Evolutionary conservation across 208 protist species (phyloP), one percentile per base, ranked within the genome.

Genomic region (Leishmania aethiopica): DNA sequence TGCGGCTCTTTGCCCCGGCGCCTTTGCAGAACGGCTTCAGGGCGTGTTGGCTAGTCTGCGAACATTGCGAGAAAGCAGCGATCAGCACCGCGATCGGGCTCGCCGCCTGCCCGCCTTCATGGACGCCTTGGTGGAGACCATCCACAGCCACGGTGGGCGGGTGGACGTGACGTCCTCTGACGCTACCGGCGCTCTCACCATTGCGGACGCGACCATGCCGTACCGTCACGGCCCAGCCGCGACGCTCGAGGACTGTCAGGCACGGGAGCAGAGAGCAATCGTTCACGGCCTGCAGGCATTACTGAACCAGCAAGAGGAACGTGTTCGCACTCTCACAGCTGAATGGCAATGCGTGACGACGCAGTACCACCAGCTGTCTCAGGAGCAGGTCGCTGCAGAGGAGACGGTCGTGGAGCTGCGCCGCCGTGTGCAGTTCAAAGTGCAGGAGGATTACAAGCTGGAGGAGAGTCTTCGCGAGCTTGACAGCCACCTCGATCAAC

Each of bases 381-480:
- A 90, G 79, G 92, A 94, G 73, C 93, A 96, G 62, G 67, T 37
- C 11, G 78, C 85, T 51, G 92, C 91, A 22, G 89, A 95, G 80
- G 82, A 87, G 11, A 90, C 87, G 19, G 73, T 98, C 1, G 49
- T 95, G 79, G 91, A 95, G 77, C 87, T 98, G 57, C 92, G 91
- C 11, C 89, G 86, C 32, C 89, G 88, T 17, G 95, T 98, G 49
- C 89, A 94, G 60, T 75, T 87, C 28, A 98, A 98, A 76, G 77
- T 96, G 73, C 81, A 90, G 45, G 95, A 97, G 66, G 95, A 98
- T 77, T 40, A 53, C 42, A 82, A 87, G 75, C 87, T 96, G 45
- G 93, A 98, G 88, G 84, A 88, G 78, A 95, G 87, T 62, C 80
- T 98, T 59, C 87, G 87, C 17, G 79, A 87, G 57, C 79, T 98